A percentile compares a stretch with the other conserved stretches of the same genome.
Conservation (phyloP, 2,329 filamentous ascomycete species). For the Onygena corvina region DNA sequence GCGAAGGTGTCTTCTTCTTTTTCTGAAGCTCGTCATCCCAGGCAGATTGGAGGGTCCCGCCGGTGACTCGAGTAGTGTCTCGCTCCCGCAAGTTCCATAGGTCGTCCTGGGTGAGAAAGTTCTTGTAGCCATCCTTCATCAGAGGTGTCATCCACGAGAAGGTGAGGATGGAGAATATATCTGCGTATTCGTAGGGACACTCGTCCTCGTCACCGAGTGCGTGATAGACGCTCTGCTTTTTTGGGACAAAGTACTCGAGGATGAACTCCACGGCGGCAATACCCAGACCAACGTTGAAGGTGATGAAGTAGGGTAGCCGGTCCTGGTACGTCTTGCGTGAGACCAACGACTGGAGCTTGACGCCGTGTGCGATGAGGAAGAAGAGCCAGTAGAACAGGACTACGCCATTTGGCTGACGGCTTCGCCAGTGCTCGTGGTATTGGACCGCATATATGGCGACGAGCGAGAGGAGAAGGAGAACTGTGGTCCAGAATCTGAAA, state of each 20-base stretch:
- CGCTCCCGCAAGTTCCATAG: slow-evolving; percentile 77
- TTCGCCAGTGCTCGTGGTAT: slow-evolving; percentile 73
- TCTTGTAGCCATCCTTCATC: slow-evolving; percentile 89
- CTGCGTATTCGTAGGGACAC: slow-evolving; percentile 73
- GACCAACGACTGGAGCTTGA: slow-evolving; percentile 78
- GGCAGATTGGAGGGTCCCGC: slow-evolving; percentile 54
- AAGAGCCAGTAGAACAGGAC: slow-evolving; percentile 89
- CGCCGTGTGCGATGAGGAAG: slow-evolving; percentile 60
- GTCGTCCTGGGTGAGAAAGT: slow-evolving; percentile 86
- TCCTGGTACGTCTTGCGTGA: slow-evolving; percentile 59
- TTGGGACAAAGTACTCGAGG: slow-evolving; percentile 79
- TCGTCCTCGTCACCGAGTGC: slow-evolving; percentile 54
- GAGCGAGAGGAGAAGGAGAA: slow-evolving; percentile 59
- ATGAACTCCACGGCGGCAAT: slow-evolving; percentile 59
- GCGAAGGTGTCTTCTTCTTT: slow-evolving; percentile 59
- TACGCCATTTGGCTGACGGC: slow-evolving; percentile 73
- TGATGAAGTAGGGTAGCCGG: slow-evolving; percentile 61
- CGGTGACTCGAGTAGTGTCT: slow-evolving; percentile 67
- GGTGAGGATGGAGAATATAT: slow-evolving; percentile 82
- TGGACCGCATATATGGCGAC: slow-evolving; percentile 65
- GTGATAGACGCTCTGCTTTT: slow-evolving; percentile 57
- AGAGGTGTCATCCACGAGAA: slow-evolving; percentile 98
- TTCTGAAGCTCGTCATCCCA: slow-evolving; percentile 62
- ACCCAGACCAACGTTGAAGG: slow-evolving; percentile 60
- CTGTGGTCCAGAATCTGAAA: slow-evolving; percentile 74